Conservation (phyloP, 768 basidiomycete genomes). For the Pleurotus djamor region DNA sequence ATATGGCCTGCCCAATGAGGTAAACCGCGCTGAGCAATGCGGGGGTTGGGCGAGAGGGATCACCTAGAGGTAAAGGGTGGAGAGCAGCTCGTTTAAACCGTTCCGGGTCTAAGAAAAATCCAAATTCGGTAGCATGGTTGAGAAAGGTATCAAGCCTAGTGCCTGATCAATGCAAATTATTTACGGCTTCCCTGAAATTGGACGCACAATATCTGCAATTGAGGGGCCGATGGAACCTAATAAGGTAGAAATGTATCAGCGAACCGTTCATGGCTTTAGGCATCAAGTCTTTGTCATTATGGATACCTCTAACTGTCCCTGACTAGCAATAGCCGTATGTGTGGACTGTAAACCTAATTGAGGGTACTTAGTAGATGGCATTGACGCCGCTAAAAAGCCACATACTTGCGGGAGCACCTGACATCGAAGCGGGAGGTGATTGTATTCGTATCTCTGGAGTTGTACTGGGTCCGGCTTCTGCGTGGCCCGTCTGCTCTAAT, state of each 20-base stretch:
- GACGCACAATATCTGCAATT: neutral
- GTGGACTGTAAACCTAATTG: neutral
- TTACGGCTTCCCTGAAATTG: slow-evolving; percentile 12
- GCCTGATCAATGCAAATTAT: slow-evolving; percentile 13
- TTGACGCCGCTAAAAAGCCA: too few species aligned
- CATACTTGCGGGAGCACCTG: too few species aligned
- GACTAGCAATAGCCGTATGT: neutral
- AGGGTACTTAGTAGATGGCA: neutral
- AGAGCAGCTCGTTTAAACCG: slow-evolving; percentile 36
- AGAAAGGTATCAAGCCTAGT: slow-evolving; percentile 29
- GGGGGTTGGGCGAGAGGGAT: slow-evolving; percentile 30
- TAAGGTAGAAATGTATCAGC: neutral
- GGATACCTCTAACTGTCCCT: neutral
- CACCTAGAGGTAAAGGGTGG: slow-evolving; percentile 22
- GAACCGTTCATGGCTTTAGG: slow-evolving; percentile 8
- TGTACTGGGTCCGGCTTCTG: slow-evolving; percentile 9
- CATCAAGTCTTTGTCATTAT: neutral
- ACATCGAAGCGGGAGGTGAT: too few species aligned
- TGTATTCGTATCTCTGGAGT: neutral
- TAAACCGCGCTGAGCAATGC: slow-evolving; percentile 35
- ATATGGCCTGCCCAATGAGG: slow-evolving; percentile 32
- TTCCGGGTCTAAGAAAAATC: slow-evolving; percentile 48
- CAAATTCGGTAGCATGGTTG: slow-evolving; percentile 40
- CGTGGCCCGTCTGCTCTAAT: slow-evolving; percentile 35
- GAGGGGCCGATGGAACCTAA: slow-evolving; percentile 5